phyloP scores from a whole-genome alignment of 1,284 basidiomycete genomes.

The Spongiforma sp. region DNA sequence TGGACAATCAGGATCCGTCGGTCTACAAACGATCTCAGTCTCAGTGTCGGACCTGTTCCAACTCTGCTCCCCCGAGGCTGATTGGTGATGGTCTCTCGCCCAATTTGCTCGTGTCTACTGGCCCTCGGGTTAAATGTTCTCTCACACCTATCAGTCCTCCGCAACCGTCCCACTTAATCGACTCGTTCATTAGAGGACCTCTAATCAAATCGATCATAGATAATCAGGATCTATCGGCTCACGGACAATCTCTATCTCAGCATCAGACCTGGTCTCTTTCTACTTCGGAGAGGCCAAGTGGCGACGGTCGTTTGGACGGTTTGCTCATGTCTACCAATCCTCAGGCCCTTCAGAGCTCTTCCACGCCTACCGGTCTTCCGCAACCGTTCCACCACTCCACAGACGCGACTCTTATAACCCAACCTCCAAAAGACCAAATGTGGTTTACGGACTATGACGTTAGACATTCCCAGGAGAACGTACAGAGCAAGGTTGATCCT shows the following conservation, averaged over 20 bases:
- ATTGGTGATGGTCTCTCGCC: not conserved
- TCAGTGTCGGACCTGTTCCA: conserved; percentile 1
- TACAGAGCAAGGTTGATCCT: conserved; percentile 1
- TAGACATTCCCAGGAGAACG: conserved; percentile 2
- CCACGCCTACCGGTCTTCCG: conserved; percentile 27
- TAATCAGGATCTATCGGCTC: not conserved
- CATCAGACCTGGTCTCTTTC: conserved; percentile 1
- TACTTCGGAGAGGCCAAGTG: not conserved
- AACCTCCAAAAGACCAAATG: not conserved
- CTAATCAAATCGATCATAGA: not conserved
- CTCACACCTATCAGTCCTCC: conserved; percentile 28
- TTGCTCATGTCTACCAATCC: conserved; percentile 3
- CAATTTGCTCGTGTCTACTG: not conserved
- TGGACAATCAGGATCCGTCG: conserved; percentile 2
- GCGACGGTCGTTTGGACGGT: not conserved
- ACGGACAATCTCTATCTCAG: conserved; percentile 1
- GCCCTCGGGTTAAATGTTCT: conserved; percentile 1
- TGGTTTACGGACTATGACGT: not conserved
- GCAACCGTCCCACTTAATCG: conserved; percentile 19
- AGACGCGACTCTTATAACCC: not conserved
- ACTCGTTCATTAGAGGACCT: conserved; percentile 2
- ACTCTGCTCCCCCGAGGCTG: not conserved
- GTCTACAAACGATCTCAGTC: not conserved
- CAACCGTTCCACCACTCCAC: conserved; percentile 15
- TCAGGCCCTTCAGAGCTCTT: not conserved